Evolutionary conservation across 2,329 filamentous ascomycete genomes (phyloP).

Genomic region (Calonectria pteridis): DNA sequence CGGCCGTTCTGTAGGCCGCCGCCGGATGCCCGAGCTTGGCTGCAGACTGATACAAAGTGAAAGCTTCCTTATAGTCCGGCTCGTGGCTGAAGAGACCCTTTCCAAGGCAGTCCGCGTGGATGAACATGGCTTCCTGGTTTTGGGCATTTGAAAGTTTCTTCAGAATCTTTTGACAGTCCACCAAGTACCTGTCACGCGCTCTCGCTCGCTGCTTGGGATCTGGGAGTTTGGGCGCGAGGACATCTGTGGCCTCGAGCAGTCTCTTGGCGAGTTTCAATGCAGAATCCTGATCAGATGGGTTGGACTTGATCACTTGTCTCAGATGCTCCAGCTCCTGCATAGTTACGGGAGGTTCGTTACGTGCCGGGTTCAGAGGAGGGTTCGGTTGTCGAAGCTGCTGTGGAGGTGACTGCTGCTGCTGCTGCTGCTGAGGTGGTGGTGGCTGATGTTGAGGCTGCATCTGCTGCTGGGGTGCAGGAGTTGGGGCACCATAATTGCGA

Average conservation of each 20-base stretch:
- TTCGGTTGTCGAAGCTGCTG: slow-evolving; percentile 45
- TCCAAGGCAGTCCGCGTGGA: slow-evolving; percentile 89
- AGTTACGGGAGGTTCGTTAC: slow-evolving; percentile 71
- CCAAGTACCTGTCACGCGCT: slow-evolving; percentile 83
- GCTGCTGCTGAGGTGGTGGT: slow-evolving; percentile 48
- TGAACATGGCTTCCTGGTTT: slow-evolving; percentile 92
- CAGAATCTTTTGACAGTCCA: slow-evolving; percentile 89
- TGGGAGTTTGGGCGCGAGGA: slow-evolving; percentile 73
- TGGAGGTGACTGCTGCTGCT: slow-evolving; percentile 40
- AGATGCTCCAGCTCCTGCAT: slow-evolving; percentile 82
- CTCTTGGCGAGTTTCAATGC: slow-evolving; percentile 84
- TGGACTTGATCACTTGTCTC: slow-evolving; percentile 75
- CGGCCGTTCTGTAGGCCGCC: slow-evolving; percentile 92
- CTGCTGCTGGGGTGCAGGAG: slow-evolving; percentile 48
- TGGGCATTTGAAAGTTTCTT: slow-evolving; percentile 85
- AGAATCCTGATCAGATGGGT: slow-evolving; percentile 78
- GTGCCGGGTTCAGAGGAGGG: slow-evolving; percentile 42
- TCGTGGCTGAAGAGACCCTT: slow-evolving; percentile 83
- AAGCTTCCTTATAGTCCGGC: slow-evolving; percentile 91
- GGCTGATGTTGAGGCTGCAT: slow-evolving; percentile 42
- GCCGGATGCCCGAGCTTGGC: slow-evolving; percentile 89
- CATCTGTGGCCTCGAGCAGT: slow-evolving; percentile 85
- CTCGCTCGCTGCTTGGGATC: slow-evolving; percentile 82
- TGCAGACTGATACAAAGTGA: slow-evolving; percentile 91
- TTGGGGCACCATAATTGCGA: slow-evolving; percentile 65